Evolutionary conservation across 2,329 filamentous ascomycete species (phyloP).

Genomic region (Elsinoe arachidis): DNA sequence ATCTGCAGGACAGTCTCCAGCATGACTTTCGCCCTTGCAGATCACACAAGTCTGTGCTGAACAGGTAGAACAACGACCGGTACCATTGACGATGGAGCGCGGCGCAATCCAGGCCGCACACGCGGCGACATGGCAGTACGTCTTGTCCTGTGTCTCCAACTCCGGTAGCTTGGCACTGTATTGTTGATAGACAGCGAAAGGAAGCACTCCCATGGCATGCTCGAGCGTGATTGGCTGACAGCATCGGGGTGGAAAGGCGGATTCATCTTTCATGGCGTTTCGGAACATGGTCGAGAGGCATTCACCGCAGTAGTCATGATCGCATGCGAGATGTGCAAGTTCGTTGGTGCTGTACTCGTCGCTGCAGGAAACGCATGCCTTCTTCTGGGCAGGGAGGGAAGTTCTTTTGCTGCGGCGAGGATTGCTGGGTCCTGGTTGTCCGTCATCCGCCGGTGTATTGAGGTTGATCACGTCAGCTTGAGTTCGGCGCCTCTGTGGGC

Average conservation of each 20-base stretch:
- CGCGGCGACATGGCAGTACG: constrained; percentile 38
- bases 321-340: background rate
- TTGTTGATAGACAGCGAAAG: constrained; percentile 22
- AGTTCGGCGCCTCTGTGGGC: no score
- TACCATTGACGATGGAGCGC: constrained; percentile 23
- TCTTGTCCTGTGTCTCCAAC: constrained; percentile 37
- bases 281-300: constrained; percentile 41
- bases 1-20: constrained; percentile 15
- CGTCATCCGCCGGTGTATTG: background rate
- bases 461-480: no score
- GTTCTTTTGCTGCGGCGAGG: no score
- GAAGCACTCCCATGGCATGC: constrained; percentile 29
- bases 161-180: constrained; percentile 42
- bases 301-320: constrained; percentile 36
- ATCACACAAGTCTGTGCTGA: constrained; percentile 36
- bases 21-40: constrained; percentile 36
- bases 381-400: background rate
- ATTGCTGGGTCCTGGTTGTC: background rate
- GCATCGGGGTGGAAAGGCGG: constrained; percentile 47
- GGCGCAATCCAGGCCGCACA: constrained; percentile 42
- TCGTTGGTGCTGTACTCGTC: background rate
- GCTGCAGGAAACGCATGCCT: background rate
- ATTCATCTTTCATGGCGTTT: constrained; percentile 37
- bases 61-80: constrained; percentile 38
- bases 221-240: constrained; percentile 38